These are phyloP conservation scores for Aspergillus indologenus DNA, from an alignment of 495 filamentous ascomycete species.

Conservation along the genomic window DNA sequence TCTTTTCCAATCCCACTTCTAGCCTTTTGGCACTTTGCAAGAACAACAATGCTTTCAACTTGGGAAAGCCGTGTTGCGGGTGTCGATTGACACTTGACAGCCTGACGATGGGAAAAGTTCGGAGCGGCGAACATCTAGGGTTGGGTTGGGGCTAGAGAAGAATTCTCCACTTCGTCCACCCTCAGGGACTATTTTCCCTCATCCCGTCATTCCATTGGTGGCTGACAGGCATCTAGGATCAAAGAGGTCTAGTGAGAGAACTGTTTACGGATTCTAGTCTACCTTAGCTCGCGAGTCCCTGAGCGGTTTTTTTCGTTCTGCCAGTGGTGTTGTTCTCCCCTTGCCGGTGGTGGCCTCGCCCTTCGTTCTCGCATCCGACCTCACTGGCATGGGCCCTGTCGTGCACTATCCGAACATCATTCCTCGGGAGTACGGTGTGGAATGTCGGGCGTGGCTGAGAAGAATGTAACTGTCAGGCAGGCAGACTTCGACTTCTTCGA, in stretches of 20 bases:
- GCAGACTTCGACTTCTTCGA: background rate
- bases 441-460: background rate
- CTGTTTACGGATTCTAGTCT: no score
- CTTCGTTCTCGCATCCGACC: background rate
- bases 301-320: background rate
- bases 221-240: background rate
- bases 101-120: background rate
- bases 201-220: background rate
- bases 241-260: background rate
- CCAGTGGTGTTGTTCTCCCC: no score
- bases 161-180: background rate
- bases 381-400: no score
- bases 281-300: background rate
- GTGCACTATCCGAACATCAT: background rate
- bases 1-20: background rate
- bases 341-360: background rate
- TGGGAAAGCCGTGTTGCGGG: background rate
- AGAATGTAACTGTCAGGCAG: background rate
- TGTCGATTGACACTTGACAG: background rate
- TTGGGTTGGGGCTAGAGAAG: background rate
- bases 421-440: background rate
- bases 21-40: background rate
- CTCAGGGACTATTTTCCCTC: background rate
- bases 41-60: background rate
- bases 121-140: background rate